Conservation (phyloP, 257 asterid species). For the Nicotiana tomentosiformis region DNA sequence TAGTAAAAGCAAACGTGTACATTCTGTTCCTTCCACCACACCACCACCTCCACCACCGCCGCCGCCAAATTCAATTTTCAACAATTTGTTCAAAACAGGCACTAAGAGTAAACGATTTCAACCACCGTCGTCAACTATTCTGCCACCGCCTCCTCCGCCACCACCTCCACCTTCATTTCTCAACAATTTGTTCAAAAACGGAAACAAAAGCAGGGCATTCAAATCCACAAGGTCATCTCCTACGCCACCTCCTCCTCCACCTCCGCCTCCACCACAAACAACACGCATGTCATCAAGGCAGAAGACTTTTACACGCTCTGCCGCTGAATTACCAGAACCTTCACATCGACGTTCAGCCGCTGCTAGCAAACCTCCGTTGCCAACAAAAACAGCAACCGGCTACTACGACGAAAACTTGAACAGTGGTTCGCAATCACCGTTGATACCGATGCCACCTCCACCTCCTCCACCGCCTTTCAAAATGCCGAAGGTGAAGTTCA, state of each 20-base stretch:
- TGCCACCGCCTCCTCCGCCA: slow-evolving; percentile 18
- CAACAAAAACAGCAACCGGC: slow-evolving; percentile 26
- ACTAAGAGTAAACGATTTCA: slow-evolving; percentile 46
- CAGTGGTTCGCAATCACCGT: slow-evolving; percentile 61
- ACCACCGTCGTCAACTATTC: background rate
- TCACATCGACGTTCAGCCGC: slow-evolving; percentile 16
- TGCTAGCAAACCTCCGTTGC: slow-evolving; percentile 56
- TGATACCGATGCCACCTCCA: slow-evolving; percentile 55
- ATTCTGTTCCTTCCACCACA: slow-evolving; percentile 46
- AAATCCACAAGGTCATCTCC: slow-evolving; percentile 21
- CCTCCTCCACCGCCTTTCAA: slow-evolving; percentile 69
- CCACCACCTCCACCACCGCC: slow-evolving; percentile 68
- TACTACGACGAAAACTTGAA: slow-evolving; percentile 24
- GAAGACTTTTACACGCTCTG: slow-evolving; percentile 4
- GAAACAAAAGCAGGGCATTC: slow-evolving; percentile 43
- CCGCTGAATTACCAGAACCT: slow-evolving; percentile 4
- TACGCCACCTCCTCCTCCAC: slow-evolving; percentile 27
- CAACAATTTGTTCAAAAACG: slow-evolving; percentile 45
- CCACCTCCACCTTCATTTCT: slow-evolving; percentile 60
- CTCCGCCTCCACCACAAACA: slow-evolving; percentile 19
- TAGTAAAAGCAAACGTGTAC: slow-evolving; percentile 56
- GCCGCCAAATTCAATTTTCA: slow-evolving; percentile 63
- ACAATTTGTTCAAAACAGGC: slow-evolving; percentile 51
- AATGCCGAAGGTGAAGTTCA: slow-evolving; percentile 44
- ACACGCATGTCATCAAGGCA: background rate